Conservation (phyloP, 1,139 yeast species). For the Magnusiomyces ingens region DNA sequence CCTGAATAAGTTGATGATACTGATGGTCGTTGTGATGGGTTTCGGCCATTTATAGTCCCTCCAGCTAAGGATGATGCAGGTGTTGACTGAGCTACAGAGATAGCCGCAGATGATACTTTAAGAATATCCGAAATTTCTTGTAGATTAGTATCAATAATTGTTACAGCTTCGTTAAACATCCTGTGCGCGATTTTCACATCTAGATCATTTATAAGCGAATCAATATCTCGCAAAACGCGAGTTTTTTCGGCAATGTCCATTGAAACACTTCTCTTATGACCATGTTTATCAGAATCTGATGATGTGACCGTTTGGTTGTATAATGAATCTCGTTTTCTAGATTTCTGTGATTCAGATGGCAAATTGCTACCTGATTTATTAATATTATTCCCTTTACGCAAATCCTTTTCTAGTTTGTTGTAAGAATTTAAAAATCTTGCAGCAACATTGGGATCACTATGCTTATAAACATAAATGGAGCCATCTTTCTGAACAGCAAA, state of each 20-base stretch:
- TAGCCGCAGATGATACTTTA: conserved; percentile 18
- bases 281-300: conserved; percentile 9
- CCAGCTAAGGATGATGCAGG: conserved; percentile 16
- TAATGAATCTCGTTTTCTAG: not conserved
- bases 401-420: not conserved
- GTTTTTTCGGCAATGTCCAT: conserved; percentile 20
- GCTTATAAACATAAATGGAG: conserved; percentile 6
- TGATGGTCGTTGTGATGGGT: not conserved
- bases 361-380: no score
- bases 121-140: conserved; percentile 15
- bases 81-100: conserved; percentile 15
- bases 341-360: not conserved
- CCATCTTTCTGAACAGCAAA: conserved; percentile 4
- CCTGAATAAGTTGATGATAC: not conserved
- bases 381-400: not conserved
- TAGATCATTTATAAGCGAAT: conserved; percentile 58
- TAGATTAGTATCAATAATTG: conserved; percentile 36
- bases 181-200: conserved; percentile 62
- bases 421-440: conserved; percentile 1
- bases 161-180: conserved; percentile 50
- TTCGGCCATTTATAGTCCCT: conserved; percentile 6
- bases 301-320: not conserved
- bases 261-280: conserved; percentile 15
- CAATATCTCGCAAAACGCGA: conserved; percentile 44
- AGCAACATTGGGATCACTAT: not conserved